Evolutionary conservation across 176 grass and related monocot species (phyloP).

Genomic region (Tuctoria greenei): DNA sequence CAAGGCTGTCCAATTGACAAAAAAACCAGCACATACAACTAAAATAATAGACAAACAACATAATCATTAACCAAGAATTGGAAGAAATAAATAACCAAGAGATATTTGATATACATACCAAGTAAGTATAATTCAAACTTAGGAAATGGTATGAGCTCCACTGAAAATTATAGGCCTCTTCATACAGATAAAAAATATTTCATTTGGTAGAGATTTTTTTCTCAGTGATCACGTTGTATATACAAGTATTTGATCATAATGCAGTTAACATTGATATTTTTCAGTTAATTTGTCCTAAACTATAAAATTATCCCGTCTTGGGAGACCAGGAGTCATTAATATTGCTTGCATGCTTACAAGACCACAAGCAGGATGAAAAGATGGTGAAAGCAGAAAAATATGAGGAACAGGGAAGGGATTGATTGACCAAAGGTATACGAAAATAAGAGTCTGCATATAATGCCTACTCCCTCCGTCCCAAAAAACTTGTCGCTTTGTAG

Average conservation of each 20-base stretch:
- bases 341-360: conserved; percentile 1
- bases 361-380: neutral
- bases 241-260: conserved; percentile 2
- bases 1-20: neutral
- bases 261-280: neutral
- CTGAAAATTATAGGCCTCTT: too few relatives aligned
- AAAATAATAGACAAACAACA: neutral
- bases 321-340: neutral
- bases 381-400: neutral
- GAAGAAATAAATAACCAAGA: conserved; percentile 4
- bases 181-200: conserved; percentile 9
- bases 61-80: neutral
- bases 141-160: too few relatives aligned
- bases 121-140: neutral
- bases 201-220: neutral
- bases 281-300: neutral
- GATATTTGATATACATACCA: neutral
- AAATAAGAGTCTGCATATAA: conserved; percentile 20
- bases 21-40: neutral
- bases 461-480: too few relatives aligned
- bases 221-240: neutral
- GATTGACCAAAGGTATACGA: neutral
- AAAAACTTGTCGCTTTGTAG: too few relatives aligned
- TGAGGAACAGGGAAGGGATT: too few relatives aligned
- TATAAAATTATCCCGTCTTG: too few relatives aligned